These are phyloP conservation scores for Naganishia sp. DNA, from an alignment of 1,284 basidiomycete genomes.

Conservation along the genomic window DNA sequence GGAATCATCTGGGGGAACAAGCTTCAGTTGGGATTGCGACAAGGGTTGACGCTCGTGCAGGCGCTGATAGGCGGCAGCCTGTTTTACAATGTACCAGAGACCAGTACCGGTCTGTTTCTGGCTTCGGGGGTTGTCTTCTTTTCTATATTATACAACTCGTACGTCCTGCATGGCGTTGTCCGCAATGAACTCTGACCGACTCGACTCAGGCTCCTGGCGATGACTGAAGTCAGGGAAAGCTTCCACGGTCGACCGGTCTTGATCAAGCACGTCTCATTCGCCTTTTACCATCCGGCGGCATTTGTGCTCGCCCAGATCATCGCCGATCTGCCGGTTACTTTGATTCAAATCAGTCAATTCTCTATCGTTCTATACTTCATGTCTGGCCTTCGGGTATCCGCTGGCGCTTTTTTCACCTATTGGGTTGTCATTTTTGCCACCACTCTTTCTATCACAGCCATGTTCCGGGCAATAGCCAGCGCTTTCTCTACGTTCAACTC, in stretches of 20 bases:
- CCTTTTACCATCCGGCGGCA: conserved; percentile 53
- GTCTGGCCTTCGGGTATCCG: conserved; percentile 59
- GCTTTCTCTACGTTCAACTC: conserved; percentile 9
- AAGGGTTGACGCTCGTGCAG: conserved; percentile 58
- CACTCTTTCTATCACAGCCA: conserved; percentile 16
- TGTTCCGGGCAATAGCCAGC: conserved; percentile 17
- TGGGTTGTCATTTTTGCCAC: conserved; percentile 36
- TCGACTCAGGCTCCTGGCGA: conserved; percentile 50
- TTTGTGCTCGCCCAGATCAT: conserved; percentile 66
- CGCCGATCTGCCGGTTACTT: conserved; percentile 68
- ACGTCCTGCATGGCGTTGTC: conserved; percentile 55
- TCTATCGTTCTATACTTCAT: conserved; percentile 66
- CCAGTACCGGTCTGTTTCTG: conserved; percentile 79
- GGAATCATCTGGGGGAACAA: conserved; percentile 69
- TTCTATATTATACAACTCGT: conserved; percentile 65
- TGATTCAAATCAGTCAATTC: conserved; percentile 60
- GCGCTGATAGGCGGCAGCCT: conserved; percentile 73
- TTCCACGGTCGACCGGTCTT: conserved; percentile 74
- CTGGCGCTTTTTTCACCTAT: conserved; percentile 50
- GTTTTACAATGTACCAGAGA: conserved; percentile 70
- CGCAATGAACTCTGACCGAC: conserved; percentile 71
- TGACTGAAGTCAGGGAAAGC: conserved; percentile 70
- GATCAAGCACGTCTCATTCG: conserved; percentile 56
- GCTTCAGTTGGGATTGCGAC: conserved; percentile 76
- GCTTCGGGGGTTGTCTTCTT: conserved; percentile 80